Evolutionary conservation across 1,139 yeast genomes (phyloP), one percentile per base, ranked within the genome.

Genomic region (Hemisphaericaspora xylanilytica): DNA sequence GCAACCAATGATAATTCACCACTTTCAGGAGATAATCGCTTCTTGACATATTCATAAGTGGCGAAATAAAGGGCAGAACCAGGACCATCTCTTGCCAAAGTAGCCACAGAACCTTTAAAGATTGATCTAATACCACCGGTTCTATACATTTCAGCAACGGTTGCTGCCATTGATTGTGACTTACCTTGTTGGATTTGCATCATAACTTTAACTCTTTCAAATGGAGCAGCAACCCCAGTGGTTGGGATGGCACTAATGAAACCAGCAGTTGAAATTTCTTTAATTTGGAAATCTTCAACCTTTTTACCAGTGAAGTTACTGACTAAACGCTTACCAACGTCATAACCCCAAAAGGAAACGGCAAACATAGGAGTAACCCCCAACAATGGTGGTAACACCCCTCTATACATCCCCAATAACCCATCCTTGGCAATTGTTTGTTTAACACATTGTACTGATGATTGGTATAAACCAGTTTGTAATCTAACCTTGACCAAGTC

Each of bases 311-410:
- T 63, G 37, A 59, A 56, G 5, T 66, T 51, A 1, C 73, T 50
- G 3, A 90, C 95, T 9, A 90, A 44, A 47, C 80, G 78, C 65
- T 89, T 89, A 46, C 97, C 97, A 40, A 88, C 72, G 56, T 89
- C 97, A 65, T 92, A 92, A 57, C 97, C 97, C 97, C 97, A 90
- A 70, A 92, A 92, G 2, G 96, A 86, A 25, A 92, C 94, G 9
- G 97, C 97, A 70, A 92, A 92, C 88, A 92, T 92, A 29, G 98
- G 98, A 0, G 97, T 92, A 21, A 92, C 97, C 24, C 98, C 98
- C 21, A 86, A 62, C 38, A 92, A 69, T 5, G 98, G 98, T 9
- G 96, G 95, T 26, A 82, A 72, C 21, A 87, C 95, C 42, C 96
- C 96, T 52, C 92, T 67, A 63, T 87, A 92, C 47, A 92, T 76